Conservation (phyloP, 1,284 basidiomycete genomes). For the Rhodotorula sp. region DNA sequence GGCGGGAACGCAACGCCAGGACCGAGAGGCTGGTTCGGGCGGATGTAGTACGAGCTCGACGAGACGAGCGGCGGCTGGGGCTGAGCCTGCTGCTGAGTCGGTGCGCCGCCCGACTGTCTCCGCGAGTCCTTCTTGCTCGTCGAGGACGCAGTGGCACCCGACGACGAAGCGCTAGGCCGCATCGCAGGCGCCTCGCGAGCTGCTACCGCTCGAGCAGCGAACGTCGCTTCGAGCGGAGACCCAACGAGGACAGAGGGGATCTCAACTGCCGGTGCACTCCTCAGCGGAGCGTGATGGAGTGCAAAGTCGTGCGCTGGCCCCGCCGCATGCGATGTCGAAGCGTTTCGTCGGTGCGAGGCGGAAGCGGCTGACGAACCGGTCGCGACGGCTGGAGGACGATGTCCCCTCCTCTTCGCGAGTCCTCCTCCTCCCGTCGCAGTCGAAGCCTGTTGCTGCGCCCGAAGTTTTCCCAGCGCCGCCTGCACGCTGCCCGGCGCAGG, state of each 20-base stretch:
- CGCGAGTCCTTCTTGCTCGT: background rate
- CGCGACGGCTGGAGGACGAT: slow-evolving; percentile 27
- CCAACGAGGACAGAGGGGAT: slow-evolving; percentile 27
- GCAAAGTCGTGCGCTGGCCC: background rate
- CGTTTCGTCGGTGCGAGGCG: background rate
- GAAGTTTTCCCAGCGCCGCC: background rate
- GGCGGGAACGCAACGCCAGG: background rate
- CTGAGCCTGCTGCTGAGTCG: background rate
- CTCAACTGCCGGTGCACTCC: background rate
- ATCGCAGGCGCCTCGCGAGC: slow-evolving; percentile 1
- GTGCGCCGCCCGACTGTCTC: background rate
- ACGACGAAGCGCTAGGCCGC: background rate
- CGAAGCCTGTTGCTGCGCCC: background rate
- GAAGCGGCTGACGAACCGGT: background rate
- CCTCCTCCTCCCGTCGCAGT: background rate
- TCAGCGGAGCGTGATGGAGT: background rate
- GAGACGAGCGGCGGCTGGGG: slow-evolving; percentile 10
- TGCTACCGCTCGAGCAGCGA: background rate
- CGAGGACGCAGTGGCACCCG: background rate
- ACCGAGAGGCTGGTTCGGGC: slow-evolving; percentile 10
- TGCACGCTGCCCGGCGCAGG: background rate
- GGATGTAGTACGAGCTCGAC: slow-evolving; percentile 17
- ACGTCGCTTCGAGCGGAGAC: slow-evolving; percentile 19
- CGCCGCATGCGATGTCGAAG: background rate
- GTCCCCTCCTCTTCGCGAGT: slow-evolving; percentile 17